Evolutionary conservation across 495 filamentous ascomycete species (phyloP).

Genomic region (Diplogelasinospora grovesii): DNA sequence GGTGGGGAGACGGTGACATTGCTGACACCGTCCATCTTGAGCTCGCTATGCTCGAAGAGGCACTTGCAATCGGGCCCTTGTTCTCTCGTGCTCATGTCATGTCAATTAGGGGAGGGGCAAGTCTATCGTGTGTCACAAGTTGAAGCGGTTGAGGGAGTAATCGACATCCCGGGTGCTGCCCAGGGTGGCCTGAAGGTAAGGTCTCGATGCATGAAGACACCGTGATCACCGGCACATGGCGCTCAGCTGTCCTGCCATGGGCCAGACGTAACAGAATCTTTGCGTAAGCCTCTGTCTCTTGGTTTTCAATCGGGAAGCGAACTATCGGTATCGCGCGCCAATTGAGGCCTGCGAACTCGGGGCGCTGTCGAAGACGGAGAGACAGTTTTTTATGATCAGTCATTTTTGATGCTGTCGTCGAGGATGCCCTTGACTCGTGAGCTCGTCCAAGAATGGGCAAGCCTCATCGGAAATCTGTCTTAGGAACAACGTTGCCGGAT

Average conservation of each 20-base stretch:
- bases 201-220: too few species aligned
- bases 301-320: too few species aligned
- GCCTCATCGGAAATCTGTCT: slow-evolving; percentile 13
- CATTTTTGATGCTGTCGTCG: too few species aligned
- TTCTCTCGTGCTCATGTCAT: neutral
- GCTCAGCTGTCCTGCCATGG: neutral
- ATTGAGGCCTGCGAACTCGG: too few species aligned
- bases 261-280: too few species aligned
- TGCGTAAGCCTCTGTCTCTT: too few species aligned
- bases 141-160: neutral
- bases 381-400: too few species aligned
- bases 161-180: neutral
- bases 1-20: slow-evolving; percentile 22
- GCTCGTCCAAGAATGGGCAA: slow-evolving; percentile 15
- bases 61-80: neutral
- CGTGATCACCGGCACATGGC: neutral
- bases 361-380: too few species aligned
- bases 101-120: neutral
- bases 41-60: slow-evolving; percentile 10
- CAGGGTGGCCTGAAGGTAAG: neutral
- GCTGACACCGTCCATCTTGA: slow-evolving; percentile 8
- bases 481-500: slow-evolving; percentile 4
- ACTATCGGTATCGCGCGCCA: too few species aligned
- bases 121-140: neutral
- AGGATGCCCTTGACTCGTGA: too few species aligned